Conservation (phyloP, 169 alveolate species). For the Eimeria maxima region DNA sequence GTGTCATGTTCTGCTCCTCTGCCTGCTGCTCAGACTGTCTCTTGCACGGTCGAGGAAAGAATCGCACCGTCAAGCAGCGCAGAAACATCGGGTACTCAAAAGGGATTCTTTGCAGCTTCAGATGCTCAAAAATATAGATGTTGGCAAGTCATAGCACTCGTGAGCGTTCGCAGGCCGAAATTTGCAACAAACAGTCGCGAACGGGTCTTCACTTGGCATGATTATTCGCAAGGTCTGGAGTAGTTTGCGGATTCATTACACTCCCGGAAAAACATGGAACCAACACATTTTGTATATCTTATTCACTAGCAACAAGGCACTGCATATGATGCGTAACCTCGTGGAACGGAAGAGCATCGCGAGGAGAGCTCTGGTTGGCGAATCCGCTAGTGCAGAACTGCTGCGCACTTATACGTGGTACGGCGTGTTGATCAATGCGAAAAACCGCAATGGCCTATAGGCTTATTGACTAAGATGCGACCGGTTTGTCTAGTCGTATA, state of each 20-base stretch:
- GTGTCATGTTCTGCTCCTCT: neutral
- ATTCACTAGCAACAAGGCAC: neutral
- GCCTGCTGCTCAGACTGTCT: slow-evolving; percentile 34
- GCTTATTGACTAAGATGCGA: neutral
- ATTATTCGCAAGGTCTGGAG: neutral
- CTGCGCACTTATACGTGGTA: too few species aligned
- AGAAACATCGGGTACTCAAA: neutral
- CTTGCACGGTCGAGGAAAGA: slow-evolving; percentile 39
- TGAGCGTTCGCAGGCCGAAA: neutral
- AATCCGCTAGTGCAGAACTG: neutral
- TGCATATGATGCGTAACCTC: neutral
- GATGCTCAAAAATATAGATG: neutral
- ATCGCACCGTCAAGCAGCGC: slow-evolving; percentile 16
- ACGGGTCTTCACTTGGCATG: neutral
- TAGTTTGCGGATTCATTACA: neutral
- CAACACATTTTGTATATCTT: neutral
- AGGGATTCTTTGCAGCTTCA: slow-evolving; percentile 22
- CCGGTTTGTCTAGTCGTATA: neutral
- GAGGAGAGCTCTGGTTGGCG: neutral
- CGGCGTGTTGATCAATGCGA: too few species aligned
- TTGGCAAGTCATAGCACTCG: neutral
- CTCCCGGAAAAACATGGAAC: neutral
- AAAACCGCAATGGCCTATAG: neutral
- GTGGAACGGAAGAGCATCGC: neutral
- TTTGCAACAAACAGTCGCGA: neutral